Evolutionary conservation across 2,329 filamentous ascomycete species (phyloP).

Genomic region (Coniosporium tulheliwenetii): DNA sequence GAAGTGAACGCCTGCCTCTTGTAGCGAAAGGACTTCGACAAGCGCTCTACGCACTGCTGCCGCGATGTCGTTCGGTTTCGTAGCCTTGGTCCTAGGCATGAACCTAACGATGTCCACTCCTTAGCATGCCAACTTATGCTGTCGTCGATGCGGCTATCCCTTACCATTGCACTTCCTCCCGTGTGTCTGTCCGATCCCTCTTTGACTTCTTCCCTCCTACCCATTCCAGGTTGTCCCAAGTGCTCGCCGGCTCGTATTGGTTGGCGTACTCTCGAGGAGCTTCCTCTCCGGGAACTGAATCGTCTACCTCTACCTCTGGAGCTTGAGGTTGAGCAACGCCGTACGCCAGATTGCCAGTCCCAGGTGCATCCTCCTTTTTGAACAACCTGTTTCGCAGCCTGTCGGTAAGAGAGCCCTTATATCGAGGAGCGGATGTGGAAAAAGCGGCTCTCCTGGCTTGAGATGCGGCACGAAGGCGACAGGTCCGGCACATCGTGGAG

Average conservation of each 20-base stretch:
- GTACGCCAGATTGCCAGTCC: background rate
- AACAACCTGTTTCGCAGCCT: background rate
- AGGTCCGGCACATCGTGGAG: background rate
- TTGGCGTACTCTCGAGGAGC: background rate
- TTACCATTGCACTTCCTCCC: background rate
- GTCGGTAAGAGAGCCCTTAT: background rate
- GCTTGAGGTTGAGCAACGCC: background rate
- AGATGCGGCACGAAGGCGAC: background rate
- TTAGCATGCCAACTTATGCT: constrained; percentile 3
- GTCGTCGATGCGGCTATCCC: constrained; percentile 4
- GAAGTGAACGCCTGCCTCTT: constrained; percentile 23
- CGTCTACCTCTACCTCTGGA: background rate
- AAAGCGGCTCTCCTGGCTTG: background rate
- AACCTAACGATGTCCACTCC: constrained; percentile 14
- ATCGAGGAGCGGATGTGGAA: background rate
- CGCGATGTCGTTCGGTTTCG: constrained; percentile 18
- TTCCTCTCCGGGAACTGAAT: background rate
- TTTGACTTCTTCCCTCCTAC: constrained; percentile 36
- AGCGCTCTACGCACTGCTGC: constrained; percentile 37
- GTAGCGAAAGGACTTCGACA: constrained; percentile 38
- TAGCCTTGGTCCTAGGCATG: constrained; percentile 18
- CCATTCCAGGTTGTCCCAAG: constrained; percentile 36
- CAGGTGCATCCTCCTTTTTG: background rate
- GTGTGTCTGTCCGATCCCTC: constrained; percentile 6
- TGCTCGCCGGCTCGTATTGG: constrained; percentile 28